Base-by-base conservation (phyloP, 2,329 filamentous ascomycete species). In the Didymella lethalis region DNA sequence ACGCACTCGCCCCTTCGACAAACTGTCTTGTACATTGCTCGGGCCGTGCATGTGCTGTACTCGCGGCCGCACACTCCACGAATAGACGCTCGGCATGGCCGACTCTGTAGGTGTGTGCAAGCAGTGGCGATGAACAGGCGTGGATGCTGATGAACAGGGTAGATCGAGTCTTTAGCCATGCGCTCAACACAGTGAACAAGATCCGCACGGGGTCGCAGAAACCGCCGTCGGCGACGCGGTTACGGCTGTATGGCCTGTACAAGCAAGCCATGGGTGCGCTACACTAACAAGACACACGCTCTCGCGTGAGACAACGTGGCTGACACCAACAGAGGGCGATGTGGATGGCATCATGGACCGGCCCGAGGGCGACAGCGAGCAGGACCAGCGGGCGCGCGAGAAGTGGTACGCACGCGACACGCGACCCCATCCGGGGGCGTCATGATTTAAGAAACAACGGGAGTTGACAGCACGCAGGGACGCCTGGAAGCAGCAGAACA, bases 131-230 rank as follows among this genome's bases (percentile, higher is more conserved):
- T 32, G 41, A 26, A 6, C 10, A 36, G 32, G 25, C 18, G 45
- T 48, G 25, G 18, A 44, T 54, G 48, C 58, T 67, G 50, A 63
- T 44, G 6, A 18, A 8, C 8, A 7, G 18, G 38, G 5, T 28
- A 98, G 95, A 99, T 82, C 90, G 95, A 80, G 95, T 99, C 75
- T 99, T 99, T 79, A 94, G 96, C 77, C 94, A 99, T 86, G 95
- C 95, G 66, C 90, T 99, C 79, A 97, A 97, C 81, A 98, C 95
- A 25, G 94, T 99, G 72, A 97, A 97, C 80, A 96, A 96, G 80
- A 96, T 99, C 69, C 94, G 95, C 74, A 97, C 93, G 18, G 94
- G 95, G 64, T 92, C 92, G 51, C 88, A 92, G 63, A 90, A 95
- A 63, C 95, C 95, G 45, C 95, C 95, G 47, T 87, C 93, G 2